Evolutionary conservation across 176 grass and related monocot genomes (phyloP).

Genomic region (Paspalum vaginatum): DNA sequence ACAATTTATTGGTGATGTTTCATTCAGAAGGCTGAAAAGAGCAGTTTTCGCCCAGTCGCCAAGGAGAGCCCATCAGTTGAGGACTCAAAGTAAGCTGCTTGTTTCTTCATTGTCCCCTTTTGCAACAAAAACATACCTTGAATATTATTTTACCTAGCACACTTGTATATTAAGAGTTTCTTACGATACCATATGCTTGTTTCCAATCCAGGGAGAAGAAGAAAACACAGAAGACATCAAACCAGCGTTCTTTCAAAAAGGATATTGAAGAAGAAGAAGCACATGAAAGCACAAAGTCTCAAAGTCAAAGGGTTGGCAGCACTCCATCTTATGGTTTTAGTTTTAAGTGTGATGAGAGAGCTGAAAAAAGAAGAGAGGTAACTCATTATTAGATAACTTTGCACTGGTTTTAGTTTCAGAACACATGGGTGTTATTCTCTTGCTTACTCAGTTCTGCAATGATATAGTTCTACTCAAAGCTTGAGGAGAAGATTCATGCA

Average conservation of each 20-base stretch:
- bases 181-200: constrained; percentile 14
- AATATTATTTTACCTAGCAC: neutral
- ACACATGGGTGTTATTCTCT: neutral
- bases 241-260: constrained; percentile 38
- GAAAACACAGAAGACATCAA: constrained; percentile 52
- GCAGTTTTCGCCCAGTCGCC: constrained; percentile 37
- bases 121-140: too few relatives aligned
- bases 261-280: constrained; percentile 49
- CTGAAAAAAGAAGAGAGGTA: constrained; percentile 74
- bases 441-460: constrained; percentile 39
- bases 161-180: constrained; percentile 3
- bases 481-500: constrained; percentile 70
- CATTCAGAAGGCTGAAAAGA: constrained; percentile 44
- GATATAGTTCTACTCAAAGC: constrained; percentile 69
- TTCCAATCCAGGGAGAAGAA: constrained; percentile 51
- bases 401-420: constrained; percentile 19
- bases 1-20: constrained; percentile 21
- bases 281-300: constrained; percentile 42
- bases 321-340: constrained; percentile 62
- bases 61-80: constrained; percentile 45
- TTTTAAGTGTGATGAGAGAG: constrained; percentile 73
- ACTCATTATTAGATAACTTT: constrained; percentile 26
- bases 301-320: constrained; percentile 48
- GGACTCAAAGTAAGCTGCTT: constrained; percentile 55
- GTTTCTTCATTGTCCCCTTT: constrained; percentile 22